Base-by-base conservation (phyloP, 1,284 basidiomycete genomes). In the Sporisorium exsertum region DNA sequence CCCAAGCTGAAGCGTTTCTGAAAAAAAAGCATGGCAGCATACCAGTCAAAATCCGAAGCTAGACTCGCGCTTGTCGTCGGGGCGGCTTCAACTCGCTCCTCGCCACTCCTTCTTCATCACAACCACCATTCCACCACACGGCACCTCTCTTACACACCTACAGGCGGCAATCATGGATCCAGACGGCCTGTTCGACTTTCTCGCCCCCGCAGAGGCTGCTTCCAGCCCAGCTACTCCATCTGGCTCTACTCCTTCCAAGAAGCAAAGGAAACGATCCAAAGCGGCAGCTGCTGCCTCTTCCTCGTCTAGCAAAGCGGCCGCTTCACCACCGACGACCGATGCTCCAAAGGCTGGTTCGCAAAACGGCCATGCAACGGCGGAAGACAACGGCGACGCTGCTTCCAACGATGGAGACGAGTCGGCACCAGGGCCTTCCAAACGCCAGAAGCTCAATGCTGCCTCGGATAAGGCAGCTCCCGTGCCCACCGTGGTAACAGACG, bases 401-500 rank as follows among this genome's bases (percentile, higher is more conserved):
- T 63, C 56, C 20, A 65, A 62, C 15, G 69, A 60, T n/a, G 63
- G 63, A 12, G 50, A 27, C 45, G 56, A 56, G 15, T 46, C 69
- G 2, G 59, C 64, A 49, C 60, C 71, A 18, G 71, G 75, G 20
- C 64, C 68, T 5, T 74, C 72, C 27, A 75, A 78, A 40, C 67
- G 64, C 5, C 77, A 80, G 47, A 74, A 68, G 56, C 60, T 60
- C 37, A 45, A 47, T 16, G 49, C 24, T n/a, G 24, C 33, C 27
- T 26, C 24, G 5, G 55, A 59, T 27, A 72, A 72, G 43, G 16
- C 73, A 20, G 64, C 58, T 0, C 72, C 78, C 13, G 68, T 76
- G 2, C 64, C 77, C 6, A 73, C 80, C 10, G 72, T 80, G 13
- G 74, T 81, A 15, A 80, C 79, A 0, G 80, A 81, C 43, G 80